phyloP scores from a whole-genome alignment of 306 rosid species.

The Cicer yamashitae region DNA sequence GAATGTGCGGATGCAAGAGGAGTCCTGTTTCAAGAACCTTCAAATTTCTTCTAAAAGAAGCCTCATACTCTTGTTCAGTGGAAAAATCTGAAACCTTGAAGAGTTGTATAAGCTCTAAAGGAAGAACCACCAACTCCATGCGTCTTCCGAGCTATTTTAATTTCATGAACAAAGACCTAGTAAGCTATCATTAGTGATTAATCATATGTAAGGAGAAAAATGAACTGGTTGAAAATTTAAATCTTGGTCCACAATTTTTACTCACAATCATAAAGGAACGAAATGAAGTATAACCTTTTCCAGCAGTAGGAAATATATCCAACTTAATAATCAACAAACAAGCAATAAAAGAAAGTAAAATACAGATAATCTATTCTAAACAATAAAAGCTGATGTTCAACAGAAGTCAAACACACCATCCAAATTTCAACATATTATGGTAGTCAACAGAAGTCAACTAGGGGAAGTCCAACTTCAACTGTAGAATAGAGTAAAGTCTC shows the following conservation, averaged over 20 bases:
- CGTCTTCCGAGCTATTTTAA: conserved; percentile 85
- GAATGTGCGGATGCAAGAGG: conserved; percentile 71
- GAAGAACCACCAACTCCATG: conserved; percentile 84
- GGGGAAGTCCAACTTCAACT: conserved; percentile 14
- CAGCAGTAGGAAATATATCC: conserved; percentile 2
- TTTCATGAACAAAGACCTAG: conserved; percentile 50
- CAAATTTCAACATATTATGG: neutral
- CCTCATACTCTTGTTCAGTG: conserved; percentile 73
- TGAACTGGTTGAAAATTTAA: conserved; percentile 12
- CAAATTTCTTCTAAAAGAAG: conserved; percentile 80
- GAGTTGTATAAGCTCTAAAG: conserved; percentile 87
- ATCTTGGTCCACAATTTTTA: conserved; percentile 35
- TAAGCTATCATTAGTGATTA: conserved; percentile 41
- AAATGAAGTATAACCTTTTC: conserved; percentile 33
- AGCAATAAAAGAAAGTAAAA: conserved; percentile 39
- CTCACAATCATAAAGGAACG: conserved; percentile 22
- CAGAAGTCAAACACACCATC: neutral
- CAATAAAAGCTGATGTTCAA: too few relatives aligned
- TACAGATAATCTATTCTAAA: conserved; percentile 8
- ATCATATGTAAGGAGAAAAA: conserved; percentile 30
- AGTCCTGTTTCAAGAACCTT: conserved; percentile 88
- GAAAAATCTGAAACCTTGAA: conserved; percentile 76
- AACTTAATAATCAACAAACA: conserved; percentile 34
- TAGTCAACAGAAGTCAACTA: conserved; percentile 43
- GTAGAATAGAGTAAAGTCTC: neutral